phyloP scores from a whole-genome alignment of 192 early-diverging fungal species.

The Coemansia sp. region DNA sequence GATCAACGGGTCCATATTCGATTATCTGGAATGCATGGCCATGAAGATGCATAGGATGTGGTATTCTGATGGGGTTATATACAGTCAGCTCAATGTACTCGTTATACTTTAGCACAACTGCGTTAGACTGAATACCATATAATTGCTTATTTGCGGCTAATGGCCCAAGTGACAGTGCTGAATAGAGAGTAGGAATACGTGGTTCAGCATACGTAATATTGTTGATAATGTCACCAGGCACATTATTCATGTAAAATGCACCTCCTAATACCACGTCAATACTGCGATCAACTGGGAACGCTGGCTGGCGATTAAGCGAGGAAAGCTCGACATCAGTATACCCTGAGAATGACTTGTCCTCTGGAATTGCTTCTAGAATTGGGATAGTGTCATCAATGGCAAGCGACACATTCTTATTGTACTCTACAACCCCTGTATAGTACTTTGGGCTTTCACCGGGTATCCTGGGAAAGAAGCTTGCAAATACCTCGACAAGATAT shows the following conservation, averaged over 20 bases:
- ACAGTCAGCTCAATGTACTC: conserved; percentile 63
- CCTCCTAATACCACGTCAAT: not conserved
- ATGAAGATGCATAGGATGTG: conserved; percentile 76
- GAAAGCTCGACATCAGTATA: not conserved
- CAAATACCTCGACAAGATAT: not conserved
- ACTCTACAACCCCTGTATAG: not conserved
- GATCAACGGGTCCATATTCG: conserved; percentile 51
- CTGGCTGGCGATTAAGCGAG: not conserved
- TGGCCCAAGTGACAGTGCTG: conserved; percentile 58
- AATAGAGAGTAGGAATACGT: conserved; percentile 60
- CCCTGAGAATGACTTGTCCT: not conserved
- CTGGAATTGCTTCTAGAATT: not conserved
- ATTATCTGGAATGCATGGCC: conserved; percentile 76
- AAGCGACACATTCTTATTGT: not conserved
- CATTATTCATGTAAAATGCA: not conserved
- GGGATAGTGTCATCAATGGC: not conserved
- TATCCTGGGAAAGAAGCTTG: not conserved
- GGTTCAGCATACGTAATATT: conserved; percentile 60
- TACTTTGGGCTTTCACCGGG: not conserved
- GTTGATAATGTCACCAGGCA: conserved; percentile 38
- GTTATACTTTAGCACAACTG: conserved; percentile 60
- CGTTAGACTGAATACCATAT: conserved; percentile 61
- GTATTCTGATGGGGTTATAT: conserved; percentile 62
- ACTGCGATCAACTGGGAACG: not conserved
- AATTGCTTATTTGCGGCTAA: conserved; percentile 49